A percentile compares a stretch with the other conserved stretches of the same genome.
Evolutionary conservation across 805 yeast species (phyloP).

Genomic region (Tetrapisispora nanseiensis): DNA sequence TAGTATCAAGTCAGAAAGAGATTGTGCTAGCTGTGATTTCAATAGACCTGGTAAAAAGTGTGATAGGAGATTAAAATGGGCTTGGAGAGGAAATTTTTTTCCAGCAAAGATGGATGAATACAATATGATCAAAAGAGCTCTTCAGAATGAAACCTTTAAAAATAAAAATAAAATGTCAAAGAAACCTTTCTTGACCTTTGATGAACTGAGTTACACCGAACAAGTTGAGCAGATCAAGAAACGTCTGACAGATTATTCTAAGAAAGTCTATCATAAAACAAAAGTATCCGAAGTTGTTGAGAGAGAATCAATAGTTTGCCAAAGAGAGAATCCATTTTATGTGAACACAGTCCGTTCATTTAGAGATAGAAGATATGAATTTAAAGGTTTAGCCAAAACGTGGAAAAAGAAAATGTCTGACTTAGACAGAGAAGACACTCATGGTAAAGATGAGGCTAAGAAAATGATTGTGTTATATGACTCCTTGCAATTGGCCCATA

Average conservation of each 20-base stretch:
- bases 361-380: slow-evolving; percentile 93
- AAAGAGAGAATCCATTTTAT: slow-evolving; percentile 94
- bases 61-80: slow-evolving; percentile 87
- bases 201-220: slow-evolving; percentile 64
- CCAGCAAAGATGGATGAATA: slow-evolving; percentile 91
- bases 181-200: slow-evolving; percentile 54
- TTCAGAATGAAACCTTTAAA: slow-evolving; percentile 71
- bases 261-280: slow-evolving; percentile 72
- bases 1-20: slow-evolving; percentile 89
- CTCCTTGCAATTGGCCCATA: slow-evolving; percentile 92
- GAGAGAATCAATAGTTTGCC: slow-evolving; percentile 91
- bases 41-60: slow-evolving; percentile 91
- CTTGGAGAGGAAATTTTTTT: slow-evolving; percentile 95
- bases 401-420: slow-evolving; percentile 78
- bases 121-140: slow-evolving; percentile 74
- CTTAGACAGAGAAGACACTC: slow-evolving; percentile 43
- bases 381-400: slow-evolving; percentile 82
- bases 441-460: slow-evolving; percentile 75
- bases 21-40: slow-evolving; percentile 96
- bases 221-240: slow-evolving; percentile 70
- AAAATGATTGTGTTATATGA: slow-evolving; percentile 92
- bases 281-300: slow-evolving; percentile 77
- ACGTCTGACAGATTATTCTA: slow-evolving; percentile 72
- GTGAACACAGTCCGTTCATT: slow-evolving; percentile 89
- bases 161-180: slow-evolving; percentile 45